Percentiles rank a stretch among this genome's conserved stretches.
Conservation (phyloP, 768 basidiomycete genomes). For the Trametes cinnabarina region DNA sequence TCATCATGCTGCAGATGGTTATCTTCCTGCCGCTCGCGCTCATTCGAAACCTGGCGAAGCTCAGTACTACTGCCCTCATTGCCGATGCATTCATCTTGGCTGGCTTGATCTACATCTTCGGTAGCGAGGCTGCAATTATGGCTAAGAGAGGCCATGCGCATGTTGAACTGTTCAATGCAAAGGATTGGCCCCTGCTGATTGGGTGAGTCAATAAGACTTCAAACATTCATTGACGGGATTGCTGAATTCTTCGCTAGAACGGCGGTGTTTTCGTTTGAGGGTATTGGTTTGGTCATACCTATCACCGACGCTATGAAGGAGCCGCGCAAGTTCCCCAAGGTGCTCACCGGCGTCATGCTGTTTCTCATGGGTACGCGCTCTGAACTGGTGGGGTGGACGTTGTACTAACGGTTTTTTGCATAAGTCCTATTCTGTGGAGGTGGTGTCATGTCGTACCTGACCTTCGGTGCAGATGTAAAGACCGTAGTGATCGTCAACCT, state of each 20-base stretch:
- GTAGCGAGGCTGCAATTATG: slow-evolving; percentile 77
- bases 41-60: slow-evolving; percentile 90
- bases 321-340: slow-evolving; percentile 87
- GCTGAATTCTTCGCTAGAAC: slow-evolving; percentile 52
- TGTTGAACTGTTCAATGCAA: slow-evolving; percentile 82
- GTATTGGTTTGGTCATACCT: slow-evolving; percentile 94
- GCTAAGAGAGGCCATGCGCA: slow-evolving; percentile 69
- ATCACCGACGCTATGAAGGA: slow-evolving; percentile 97
- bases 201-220: slow-evolving; percentile 53
- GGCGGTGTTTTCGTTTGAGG: slow-evolving; percentile 98
- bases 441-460: slow-evolving; percentile 81
- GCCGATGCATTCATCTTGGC: slow-evolving; percentile 95
- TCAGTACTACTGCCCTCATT: slow-evolving; percentile 86
- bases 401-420: no score
- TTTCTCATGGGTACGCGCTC: slow-evolving; percentile 60
- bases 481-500: slow-evolving; percentile 96
- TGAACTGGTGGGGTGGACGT: no score
- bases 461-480: slow-evolving; percentile 84
- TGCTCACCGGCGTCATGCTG: slow-evolving; percentile 89
- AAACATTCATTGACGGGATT: background rate
- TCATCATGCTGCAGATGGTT: slow-evolving; percentile 80
- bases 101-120: slow-evolving; percentile 82
- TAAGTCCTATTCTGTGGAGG: slow-evolving; percentile 84
- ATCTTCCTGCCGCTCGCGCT: slow-evolving; percentile 89
- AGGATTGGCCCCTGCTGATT: slow-evolving; percentile 88